These are phyloP conservation scores for Tricholoma matsutake DNA, from an alignment of 768 basidiomycete species.

Conservation along the genomic window DNA sequence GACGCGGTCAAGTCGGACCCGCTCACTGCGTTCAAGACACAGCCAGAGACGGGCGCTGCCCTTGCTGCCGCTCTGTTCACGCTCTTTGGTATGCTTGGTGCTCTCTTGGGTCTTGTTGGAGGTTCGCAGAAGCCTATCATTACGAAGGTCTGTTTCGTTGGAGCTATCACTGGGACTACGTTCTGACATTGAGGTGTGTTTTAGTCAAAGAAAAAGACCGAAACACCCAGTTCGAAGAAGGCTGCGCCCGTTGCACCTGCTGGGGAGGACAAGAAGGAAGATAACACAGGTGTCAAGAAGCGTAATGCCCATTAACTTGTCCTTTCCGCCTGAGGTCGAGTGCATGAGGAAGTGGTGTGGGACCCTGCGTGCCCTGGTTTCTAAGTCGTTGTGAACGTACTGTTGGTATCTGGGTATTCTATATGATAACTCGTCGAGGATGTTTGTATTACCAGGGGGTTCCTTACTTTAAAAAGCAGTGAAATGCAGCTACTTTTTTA, in stretches of 20 bases:
- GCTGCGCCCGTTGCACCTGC: constrained; percentile 68
- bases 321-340: constrained; percentile 6
- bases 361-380: constrained; percentile 8
- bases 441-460: constrained; percentile 16
- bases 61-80: constrained; percentile 73
- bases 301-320: constrained; percentile 30
- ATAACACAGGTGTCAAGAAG: constrained; percentile 62
- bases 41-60: constrained; percentile 84
- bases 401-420: constrained; percentile 14
- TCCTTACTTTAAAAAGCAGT: constrained; percentile 6
- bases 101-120: constrained; percentile 76
- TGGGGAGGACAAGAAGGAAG: constrained; percentile 72
- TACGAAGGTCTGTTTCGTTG: constrained; percentile 50
- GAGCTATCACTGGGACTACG: not conserved
- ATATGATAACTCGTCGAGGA: constrained; percentile 13
- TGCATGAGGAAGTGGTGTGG: constrained; percentile 10
- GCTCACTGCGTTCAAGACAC: constrained; percentile 75
- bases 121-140: constrained; percentile 66
- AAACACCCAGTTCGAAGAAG: constrained; percentile 48
- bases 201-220: constrained; percentile 76
- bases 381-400: constrained; percentile 10
- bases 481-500: not conserved
- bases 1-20: constrained; percentile 76
- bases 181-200: constrained; percentile 2
- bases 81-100: constrained; percentile 81